Evolutionary conservation across 441 rosid species (phyloP), one percentile per base, ranked within the genome.

Genomic region (Erodium texanum): DNA sequence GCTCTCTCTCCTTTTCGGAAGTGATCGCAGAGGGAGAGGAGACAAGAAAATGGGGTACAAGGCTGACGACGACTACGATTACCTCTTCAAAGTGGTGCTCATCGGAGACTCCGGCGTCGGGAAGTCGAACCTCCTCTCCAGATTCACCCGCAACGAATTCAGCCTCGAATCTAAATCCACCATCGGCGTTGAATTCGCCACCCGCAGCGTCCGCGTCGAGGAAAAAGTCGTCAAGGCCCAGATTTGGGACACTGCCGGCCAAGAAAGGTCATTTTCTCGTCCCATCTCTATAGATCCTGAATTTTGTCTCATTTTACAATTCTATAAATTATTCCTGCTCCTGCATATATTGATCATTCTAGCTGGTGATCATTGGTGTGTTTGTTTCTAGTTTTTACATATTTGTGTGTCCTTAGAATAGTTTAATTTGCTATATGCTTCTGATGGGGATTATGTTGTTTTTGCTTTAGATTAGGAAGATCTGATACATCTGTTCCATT

Each of bases 81-180:
- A 84, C 75, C 77, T 88, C 29, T 88, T 84, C 80, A 88, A 88
- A 79, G 79, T 88, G 64, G 91, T 88, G 0, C 23, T 86, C 41
- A 88, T 88, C 34, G 93, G 93, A 56, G 93, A 88, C 66, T 88
- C 93, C 12, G 93, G 93, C 20, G 93, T 88, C 16, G 93, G 74
- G 11, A 71, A 71, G 24, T 71, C 74, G 23, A 68, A 71, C 59
- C 69, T 71, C 20, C 58, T 71, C 20, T 32, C 74, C 15, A 68
- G 74, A 7, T 71, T 71, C 58, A 59, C 74, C 19, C 64, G 74
- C 41, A 71, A 71, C 65, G 74, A 71, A 45, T 71, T 71, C 66
- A 71, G 41, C 19, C 56, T 71, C 32, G 74, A 71, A 54, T 71
- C 74, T 14, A 71, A 71, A 24, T 69, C 74, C 11, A 71, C 74